Base-by-base conservation (phyloP, 345 rosid species). In the Ceriops zippeliana region DNA sequence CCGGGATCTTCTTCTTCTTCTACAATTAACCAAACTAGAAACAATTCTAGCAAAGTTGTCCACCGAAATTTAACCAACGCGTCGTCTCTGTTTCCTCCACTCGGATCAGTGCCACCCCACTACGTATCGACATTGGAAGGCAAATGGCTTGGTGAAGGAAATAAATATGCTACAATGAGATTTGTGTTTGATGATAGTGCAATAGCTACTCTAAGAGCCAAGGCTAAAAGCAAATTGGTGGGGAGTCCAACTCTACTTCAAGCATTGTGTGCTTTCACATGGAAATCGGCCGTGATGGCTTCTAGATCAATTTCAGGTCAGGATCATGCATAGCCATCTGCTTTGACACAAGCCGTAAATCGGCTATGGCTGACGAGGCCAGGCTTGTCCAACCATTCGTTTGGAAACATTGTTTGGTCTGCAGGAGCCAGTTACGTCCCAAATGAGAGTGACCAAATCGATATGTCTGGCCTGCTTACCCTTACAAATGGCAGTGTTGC, bases 181-280 rank as follows among this genome's bases (percentile, higher is more conserved):
- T 65, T 78, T 30, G 75, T 56, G 52, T 73, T 78, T 54, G 24
- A 59, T 24, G 67, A 35, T 1, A n/a, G 65, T 17, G 58, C 71
- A 5, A 60, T 69, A 11, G 56, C 38, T 16, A 9, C 68, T 38
- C 68, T 69, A 6, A 73, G 47, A 53, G 59, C 28, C 15, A 30
- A 17, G 54, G 70, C 66, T 42, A 53, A 31, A 65, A 52, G 69
- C 10, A 31, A 31, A n/a, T 16, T 56, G 5, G 69, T 65, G 5
- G 47, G 32, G 16, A 59, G 60, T 26, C 65, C 72, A 6, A 57
- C 28, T 69, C 58, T 58, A 21, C 6, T n/a, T 3, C 42, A 59
- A 26, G 24, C 66, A 47, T 8, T 69, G 3, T 19, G 65, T n/a
- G 26, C 58, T n/a, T 59, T 69, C 19, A 60, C 49, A 6, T 47